Percentiles rank a stretch among this genome's conserved stretches.
Conservation (phyloP, 2,329 filamentous ascomycete species). For the Fusarium pseudograminearum region DNA sequence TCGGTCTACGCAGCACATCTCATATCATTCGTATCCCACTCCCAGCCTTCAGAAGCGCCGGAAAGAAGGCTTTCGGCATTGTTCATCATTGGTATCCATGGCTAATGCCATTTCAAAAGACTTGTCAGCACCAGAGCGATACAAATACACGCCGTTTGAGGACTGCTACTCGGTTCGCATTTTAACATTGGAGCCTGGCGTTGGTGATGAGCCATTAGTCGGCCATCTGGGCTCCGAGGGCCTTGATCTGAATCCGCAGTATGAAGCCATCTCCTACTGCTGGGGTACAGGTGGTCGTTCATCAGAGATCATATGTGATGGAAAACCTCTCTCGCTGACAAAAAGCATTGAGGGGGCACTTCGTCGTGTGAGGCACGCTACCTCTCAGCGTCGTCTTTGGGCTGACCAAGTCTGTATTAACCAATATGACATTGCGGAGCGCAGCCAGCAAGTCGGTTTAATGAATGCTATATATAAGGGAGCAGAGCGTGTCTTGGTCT, state of each 20-base stretch:
- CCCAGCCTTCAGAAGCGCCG: neutral
- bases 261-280: constrained; percentile 54
- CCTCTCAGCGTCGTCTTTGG: constrained; percentile 51
- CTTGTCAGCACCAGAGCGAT: constrained; percentile 10
- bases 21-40: neutral
- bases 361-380: constrained; percentile 45
- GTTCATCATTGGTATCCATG: constrained; percentile 23
- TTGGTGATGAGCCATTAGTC: constrained; percentile 45
- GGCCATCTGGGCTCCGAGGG: constrained; percentile 46
- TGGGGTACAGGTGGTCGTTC: constrained; percentile 49
- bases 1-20: neutral
- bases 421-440: constrained; percentile 53
- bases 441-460: constrained; percentile 53
- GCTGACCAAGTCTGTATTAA: constrained; percentile 58
- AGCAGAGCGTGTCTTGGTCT: constrained; percentile 52
- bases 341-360: constrained; percentile 51
- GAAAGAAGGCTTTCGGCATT: neutral
- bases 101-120: constrained; percentile 18
- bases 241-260: constrained; percentile 43
- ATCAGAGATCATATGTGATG: constrained; percentile 44
- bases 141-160: constrained; percentile 42
- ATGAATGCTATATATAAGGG: constrained; percentile 55
- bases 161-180: constrained; percentile 48
- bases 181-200: constrained; percentile 50
- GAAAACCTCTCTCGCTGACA: constrained; percentile 46